These are phyloP conservation scores for Cornus controversa DNA, from an alignment of 148 eudicot genomes.

Conservation along the genomic window DNA sequence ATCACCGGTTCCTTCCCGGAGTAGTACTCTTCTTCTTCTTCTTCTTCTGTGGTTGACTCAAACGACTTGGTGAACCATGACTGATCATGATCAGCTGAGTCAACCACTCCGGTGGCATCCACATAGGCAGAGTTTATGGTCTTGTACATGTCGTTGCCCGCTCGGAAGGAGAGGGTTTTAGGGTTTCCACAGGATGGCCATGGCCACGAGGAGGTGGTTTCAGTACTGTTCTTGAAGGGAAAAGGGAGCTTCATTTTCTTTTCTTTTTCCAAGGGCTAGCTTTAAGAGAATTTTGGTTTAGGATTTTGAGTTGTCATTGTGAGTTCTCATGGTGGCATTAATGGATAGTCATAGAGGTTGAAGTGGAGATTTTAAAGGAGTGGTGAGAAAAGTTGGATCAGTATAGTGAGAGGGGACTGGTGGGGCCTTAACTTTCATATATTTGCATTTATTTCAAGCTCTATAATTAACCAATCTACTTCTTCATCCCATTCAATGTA, in stretches of 20 bases:
- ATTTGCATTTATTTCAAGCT: neutral
- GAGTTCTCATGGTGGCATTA: neutral
- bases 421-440: neutral
- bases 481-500: no score
- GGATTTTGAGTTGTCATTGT: neutral
- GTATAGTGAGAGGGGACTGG: neutral
- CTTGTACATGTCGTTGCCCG: conserved; percentile 23
- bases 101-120: neutral
- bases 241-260: conserved; percentile 51
- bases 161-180: conserved; percentile 57
- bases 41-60: conserved; percentile 1
- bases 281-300: neutral
- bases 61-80: neutral
- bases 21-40: neutral
- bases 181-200: conserved; percentile 48
- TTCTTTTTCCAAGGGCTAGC: neutral
- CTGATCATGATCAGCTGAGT: neutral
- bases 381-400: neutral
- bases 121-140: conserved; percentile 34
- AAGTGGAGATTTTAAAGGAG: neutral
- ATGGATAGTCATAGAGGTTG: neutral
- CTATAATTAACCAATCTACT: no score
- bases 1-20: conserved; percentile 33
- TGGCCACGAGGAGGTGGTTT: conserved; percentile 36
- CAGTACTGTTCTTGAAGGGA: conserved; percentile 34